Base-by-base conservation (phyloP, 768 basidiomycete genomes). In the Panaeolus papilionaceus region DNA sequence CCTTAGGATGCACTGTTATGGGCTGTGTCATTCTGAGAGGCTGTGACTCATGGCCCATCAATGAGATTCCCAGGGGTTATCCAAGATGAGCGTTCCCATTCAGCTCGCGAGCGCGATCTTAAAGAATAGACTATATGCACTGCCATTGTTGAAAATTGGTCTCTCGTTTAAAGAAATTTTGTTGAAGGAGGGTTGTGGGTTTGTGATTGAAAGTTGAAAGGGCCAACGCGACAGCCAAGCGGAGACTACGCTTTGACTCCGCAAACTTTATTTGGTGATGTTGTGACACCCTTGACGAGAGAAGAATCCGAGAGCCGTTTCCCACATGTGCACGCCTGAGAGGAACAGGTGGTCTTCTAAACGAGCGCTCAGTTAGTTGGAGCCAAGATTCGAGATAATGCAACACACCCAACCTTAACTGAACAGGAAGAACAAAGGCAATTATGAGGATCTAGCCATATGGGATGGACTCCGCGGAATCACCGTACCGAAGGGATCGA, bases 251-350 rank as follows among this genome's bases (percentile, higher is more conserved):
- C 28, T 37, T 10, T 51, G 47, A 51, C 47, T 51, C 47, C 23
- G n/a, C 6, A 1, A 20, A 23, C 20, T 20, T 28, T 58, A 12
- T 58, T 58, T 58, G 54, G 11, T 58, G 16, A 2, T 58, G 54
- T 58, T 58, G 6, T 28, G 33, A 20, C 47, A 45, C 16, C 2
- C 6, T 51, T 51, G 49, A 28, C 3, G 6, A 37, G 11, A n/a
- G 11, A n/a, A 7, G 47, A 51, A 51, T 58, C 54, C 54, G 54
- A 33, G 54, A 58, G 54, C 54, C 28, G 54, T 16, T 47, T 47
- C 20, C 45, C 40, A 49, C 7, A 20, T 23, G 20, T 20, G 4
- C 47, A 51, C 8, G 1, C 47, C 47, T 23, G 47, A 51, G 47
- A 20, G 3, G 4, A 33, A 33, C 11, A 0, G 9, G 0, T 16